Base-by-base conservation (phyloP, 2,329 filamentous ascomycete genomes). In the Pseudogymnoascus sp. region DNA sequence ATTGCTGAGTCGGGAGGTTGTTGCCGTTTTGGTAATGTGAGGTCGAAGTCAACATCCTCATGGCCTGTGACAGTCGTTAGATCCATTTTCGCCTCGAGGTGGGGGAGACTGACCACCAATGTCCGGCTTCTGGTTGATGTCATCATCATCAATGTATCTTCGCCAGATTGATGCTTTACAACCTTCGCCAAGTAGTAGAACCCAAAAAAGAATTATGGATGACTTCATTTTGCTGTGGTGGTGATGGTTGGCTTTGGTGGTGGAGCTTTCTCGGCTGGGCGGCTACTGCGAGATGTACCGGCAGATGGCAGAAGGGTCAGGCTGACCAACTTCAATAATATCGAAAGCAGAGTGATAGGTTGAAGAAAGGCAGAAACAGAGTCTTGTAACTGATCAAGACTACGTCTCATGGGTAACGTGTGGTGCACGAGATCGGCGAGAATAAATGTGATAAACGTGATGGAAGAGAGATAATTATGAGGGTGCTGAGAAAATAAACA, bases 31-130 rank as follows among this genome's bases (percentile, higher is more conserved):
- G 37, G 37, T n/a, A 60, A n/a, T 26, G 33, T 60, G 33, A 60
- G 59, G 3, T 60, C 59, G n/a, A 60, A 60, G 33, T 60, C 37
- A 23, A 60, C 38, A 60, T 38, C 59, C 59, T 37, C 59, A 13
- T 38, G 4, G 21, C 37, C 59, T 60, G n/a, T 40, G 33, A 17
- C 29, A 33, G 29, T 15, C n/a, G 50, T 56, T 33, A 56, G 50
- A 33, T 33, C 29, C 17, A 35, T 38, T 60, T 26, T 40, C 29
- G 23, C 4, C 33, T 23, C 33, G 38, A 60, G 10, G 59, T 7
- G 11, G 26, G 37, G 19, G n/a, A 53, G 40, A 46, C 26, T 56
- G 50, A 56, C 50, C 50, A 56, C 10, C 50, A 56, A 56, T 31
- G 29, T 13, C 29, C 5, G 50, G 21, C 17, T 56, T 56, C 50